Conservation (phyloP, 192 early-diverging fungal species). For the Coemansia javaensis region DNA sequence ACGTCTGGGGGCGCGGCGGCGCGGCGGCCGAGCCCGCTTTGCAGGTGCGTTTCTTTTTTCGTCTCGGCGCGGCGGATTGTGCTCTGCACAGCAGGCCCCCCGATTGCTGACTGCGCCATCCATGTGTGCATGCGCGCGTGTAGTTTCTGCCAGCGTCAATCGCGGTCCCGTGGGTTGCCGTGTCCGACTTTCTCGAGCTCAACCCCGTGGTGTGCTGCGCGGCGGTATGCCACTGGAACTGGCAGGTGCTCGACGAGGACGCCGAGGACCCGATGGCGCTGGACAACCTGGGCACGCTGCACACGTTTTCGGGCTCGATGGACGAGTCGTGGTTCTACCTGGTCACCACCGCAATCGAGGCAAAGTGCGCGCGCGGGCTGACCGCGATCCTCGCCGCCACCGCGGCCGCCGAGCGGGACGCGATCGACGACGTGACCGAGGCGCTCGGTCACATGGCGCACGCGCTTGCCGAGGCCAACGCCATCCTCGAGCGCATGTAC, state of each 20-base stretch:
- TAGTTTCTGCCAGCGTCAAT: constrained; percentile 67
- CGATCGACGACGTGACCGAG: constrained; percentile 39
- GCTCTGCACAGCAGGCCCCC: too few relatives aligned
- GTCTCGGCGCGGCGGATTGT: too few relatives aligned
- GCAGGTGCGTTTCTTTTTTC: too few relatives aligned
- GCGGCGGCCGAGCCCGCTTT: constrained; percentile 50
- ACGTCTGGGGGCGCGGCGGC: constrained; percentile 86
- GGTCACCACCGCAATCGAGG: constrained; percentile 83
- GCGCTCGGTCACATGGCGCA: constrained; percentile 55
- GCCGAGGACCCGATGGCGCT: constrained; percentile 65
- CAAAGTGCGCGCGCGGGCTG: constrained; percentile 63
- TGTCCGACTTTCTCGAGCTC: constrained; percentile 70
- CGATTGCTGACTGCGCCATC: neutral
- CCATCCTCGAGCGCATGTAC: constrained; percentile 70
- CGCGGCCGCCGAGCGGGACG: constrained; percentile 54
- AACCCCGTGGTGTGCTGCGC: constrained; percentile 86
- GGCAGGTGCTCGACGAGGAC: constrained; percentile 67
- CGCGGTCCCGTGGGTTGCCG: constrained; percentile 77
- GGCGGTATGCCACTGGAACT: constrained; percentile 88
- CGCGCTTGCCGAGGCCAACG: constrained; percentile 54
- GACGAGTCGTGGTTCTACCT: constrained; percentile 99
- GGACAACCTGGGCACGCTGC: constrained; percentile 72
- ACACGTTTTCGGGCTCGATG: constrained; percentile 78
- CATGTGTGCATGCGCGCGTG: neutral
- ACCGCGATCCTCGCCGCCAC: constrained; percentile 67